phyloP scores from a whole-genome alignment of 2,329 filamentous ascomycete species.

The Hirsutella thompsonii region DNA sequence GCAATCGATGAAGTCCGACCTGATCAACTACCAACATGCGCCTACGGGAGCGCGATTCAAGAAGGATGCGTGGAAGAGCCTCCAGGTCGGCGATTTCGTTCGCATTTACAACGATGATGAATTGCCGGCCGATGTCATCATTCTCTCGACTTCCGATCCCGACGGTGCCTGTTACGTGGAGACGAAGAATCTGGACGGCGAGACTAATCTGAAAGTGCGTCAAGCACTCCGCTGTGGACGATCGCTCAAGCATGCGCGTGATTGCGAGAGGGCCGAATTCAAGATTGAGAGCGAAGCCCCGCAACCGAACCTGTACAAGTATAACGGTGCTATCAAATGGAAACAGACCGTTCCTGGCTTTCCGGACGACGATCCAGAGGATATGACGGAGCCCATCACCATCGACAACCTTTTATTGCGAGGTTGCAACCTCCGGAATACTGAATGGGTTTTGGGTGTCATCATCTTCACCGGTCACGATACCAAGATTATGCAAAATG shows the following conservation, averaged over 20 bases:
- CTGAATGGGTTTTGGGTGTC: slow-evolving; percentile 87
- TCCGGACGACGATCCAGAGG: slow-evolving; percentile 46
- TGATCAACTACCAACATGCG: slow-evolving; percentile 61
- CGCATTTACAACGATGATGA: slow-evolving; percentile 95
- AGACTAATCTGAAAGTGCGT: slow-evolving; percentile 94
- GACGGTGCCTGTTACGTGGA: slow-evolving; percentile 96
- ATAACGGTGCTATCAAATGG: slow-evolving; percentile 85
- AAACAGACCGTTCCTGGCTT: slow-evolving; percentile 55
- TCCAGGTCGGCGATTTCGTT: slow-evolving; percentile 92
- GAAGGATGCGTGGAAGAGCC: slow-evolving; percentile 86
- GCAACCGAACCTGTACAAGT: slow-evolving; percentile 90
- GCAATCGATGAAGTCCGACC: slow-evolving; percentile 34
- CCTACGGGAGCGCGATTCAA: slow-evolving; percentile 71
- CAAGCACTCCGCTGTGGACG: slow-evolving; percentile 80
- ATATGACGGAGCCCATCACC: slow-evolving; percentile 84
- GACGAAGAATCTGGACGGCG: slow-evolving; percentile 94
- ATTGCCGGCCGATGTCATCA: slow-evolving; percentile 83
- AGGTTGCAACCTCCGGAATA: slow-evolving; percentile 88
- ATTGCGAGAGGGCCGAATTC: slow-evolving; percentile 86
- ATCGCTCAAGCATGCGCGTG: slow-evolving; percentile 71
- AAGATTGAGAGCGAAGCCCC: slow-evolving; percentile 80
- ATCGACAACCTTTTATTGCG: slow-evolving; percentile 94
- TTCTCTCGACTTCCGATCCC: slow-evolving; percentile 82
- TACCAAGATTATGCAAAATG: slow-evolving; percentile 99
- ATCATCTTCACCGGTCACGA: slow-evolving; percentile 92